Evolutionary conservation across 176 grass and related monocot genomes (phyloP).

Genomic region (Aegilops bicornis): DNA sequence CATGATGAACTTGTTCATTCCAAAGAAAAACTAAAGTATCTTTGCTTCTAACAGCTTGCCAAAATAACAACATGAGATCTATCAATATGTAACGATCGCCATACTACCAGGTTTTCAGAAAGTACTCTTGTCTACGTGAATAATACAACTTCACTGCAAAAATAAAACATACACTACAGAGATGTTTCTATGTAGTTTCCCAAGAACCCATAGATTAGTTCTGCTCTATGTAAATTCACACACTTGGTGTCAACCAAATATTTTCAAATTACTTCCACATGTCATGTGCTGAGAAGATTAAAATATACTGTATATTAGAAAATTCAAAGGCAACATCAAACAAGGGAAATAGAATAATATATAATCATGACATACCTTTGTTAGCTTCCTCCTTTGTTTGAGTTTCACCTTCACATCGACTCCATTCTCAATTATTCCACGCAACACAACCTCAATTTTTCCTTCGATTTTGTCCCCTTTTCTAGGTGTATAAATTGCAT

Average conservation of each 20-base stretch:
- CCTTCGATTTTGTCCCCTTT: conserved; percentile 74
- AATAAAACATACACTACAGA: not conserved
- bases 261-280: not conserved
- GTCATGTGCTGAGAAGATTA: not conserved
- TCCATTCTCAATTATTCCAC: conserved; percentile 58
- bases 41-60: not conserved
- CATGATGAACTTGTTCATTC: not conserved
- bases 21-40: not conserved
- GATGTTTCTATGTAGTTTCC: not conserved
- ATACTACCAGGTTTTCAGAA: not conserved
- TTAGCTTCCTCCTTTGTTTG: conserved; percentile 42
- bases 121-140: not conserved
- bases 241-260: not conserved
- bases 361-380: conserved; percentile 33
- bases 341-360: not conserved
- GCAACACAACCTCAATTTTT: conserved; percentile 63
- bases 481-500: conserved; percentile 71
- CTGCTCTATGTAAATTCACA: not conserved
- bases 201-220: not conserved
- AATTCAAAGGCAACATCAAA: conserved; percentile 6
- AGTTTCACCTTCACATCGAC: conserved; percentile 82
- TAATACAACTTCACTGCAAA: not conserved
- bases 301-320: not conserved
- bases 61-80: not conserved
- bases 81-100: not conserved